These are phyloP conservation scores for Saccharomycopsis phalli DNA, from an alignment of 1,139 yeast species.

Conservation along the genomic window DNA sequence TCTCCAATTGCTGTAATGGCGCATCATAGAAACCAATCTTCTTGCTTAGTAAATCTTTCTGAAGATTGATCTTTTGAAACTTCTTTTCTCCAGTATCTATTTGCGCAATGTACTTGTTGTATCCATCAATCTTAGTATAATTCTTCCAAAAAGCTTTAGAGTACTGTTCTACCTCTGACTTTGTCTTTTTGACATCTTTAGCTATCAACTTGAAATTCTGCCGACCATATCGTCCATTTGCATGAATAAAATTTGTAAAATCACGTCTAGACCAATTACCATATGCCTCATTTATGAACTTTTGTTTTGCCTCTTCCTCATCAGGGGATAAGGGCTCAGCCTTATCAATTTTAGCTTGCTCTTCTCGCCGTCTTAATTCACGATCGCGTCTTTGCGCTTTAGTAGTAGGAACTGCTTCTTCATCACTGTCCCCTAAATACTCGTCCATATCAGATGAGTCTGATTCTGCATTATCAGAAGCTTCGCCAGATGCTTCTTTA, in stretches of 20 bases:
- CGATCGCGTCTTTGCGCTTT: slow-evolving; percentile 26
- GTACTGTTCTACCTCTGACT: slow-evolving; percentile 62
- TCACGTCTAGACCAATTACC: slow-evolving; percentile 82
- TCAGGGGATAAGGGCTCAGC: slow-evolving; percentile 72
- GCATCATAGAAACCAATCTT: slow-evolving; percentile 57
- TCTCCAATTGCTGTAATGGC: slow-evolving; percentile 67
- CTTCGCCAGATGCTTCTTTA: slow-evolving; percentile 24
- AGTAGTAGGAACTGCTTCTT: slow-evolving; percentile 45
- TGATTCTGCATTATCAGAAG: slow-evolving; percentile 24
- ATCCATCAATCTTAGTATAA: slow-evolving; percentile 67
- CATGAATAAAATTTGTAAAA: slow-evolving; percentile 75
- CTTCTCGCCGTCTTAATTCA: slow-evolving; percentile 39
- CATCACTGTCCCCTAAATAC: slow-evolving; percentile 40
- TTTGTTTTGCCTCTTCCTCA: slow-evolving; percentile 56
- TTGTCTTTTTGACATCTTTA: slow-evolving; percentile 52
- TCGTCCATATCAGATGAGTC: slow-evolving; percentile 22
- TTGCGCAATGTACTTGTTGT: slow-evolving; percentile 76
- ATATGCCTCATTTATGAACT: slow-evolving; percentile 58
- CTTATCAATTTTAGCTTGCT: slow-evolving; percentile 58
- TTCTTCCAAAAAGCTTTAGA: slow-evolving; percentile 68
- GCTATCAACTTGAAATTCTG: slow-evolving; percentile 53
- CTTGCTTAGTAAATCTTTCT: slow-evolving; percentile 52
- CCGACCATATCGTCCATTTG: slow-evolving; percentile 75
- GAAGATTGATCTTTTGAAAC: slow-evolving; percentile 51
- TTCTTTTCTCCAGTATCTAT: slow-evolving; percentile 87